Percentiles rank a stretch among this genome's conserved stretches.
Evolutionary conservation across 2,329 filamentous ascomycete species (phyloP).

Genomic region (Colletotrichum sp.): DNA sequence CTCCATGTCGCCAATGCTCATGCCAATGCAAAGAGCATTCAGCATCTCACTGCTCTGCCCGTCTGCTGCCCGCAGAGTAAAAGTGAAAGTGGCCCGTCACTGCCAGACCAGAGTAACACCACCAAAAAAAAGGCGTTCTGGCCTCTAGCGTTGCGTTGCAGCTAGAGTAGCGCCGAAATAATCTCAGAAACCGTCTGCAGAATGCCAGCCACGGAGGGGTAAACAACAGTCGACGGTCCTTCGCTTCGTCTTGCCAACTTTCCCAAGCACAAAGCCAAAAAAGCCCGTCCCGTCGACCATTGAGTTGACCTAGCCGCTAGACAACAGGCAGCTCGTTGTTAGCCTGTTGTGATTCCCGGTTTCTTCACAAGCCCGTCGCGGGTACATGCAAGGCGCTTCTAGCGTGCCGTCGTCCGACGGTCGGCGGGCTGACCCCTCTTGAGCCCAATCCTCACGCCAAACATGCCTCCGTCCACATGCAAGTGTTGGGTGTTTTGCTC

Average conservation of each 20-base stretch:
- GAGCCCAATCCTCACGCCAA: not conserved
- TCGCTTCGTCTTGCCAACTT: not conserved
- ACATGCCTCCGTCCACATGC: conserved; percentile 6
- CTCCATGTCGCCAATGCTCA: not conserved
- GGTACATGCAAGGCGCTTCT: conserved; percentile 7
- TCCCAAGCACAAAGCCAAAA: not conserved
- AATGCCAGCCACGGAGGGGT: not conserved
- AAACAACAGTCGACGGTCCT: not conserved
- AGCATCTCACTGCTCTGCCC: not conserved
- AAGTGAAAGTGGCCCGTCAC: not conserved
- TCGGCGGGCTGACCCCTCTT: not conserved
- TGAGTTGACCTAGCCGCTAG: not conserved
- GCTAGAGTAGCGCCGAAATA: not conserved
- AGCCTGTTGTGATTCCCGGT: not conserved
- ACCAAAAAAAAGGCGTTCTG: not conserved
- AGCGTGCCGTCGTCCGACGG: conserved; percentile 13
- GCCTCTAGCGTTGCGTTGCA: not conserved
- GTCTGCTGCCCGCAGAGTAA: not conserved
- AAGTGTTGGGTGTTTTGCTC: not conserved
- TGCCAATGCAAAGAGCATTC: not conserved
- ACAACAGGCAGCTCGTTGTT: not conserved
- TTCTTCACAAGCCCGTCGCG: not conserved
- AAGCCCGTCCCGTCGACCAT: not conserved
- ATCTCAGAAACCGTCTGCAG: not conserved
- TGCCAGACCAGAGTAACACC: conserved; percentile 1